Evolutionary conservation across 768 basidiomycete genomes (phyloP).

Genomic region (Boletus patriciae): DNA sequence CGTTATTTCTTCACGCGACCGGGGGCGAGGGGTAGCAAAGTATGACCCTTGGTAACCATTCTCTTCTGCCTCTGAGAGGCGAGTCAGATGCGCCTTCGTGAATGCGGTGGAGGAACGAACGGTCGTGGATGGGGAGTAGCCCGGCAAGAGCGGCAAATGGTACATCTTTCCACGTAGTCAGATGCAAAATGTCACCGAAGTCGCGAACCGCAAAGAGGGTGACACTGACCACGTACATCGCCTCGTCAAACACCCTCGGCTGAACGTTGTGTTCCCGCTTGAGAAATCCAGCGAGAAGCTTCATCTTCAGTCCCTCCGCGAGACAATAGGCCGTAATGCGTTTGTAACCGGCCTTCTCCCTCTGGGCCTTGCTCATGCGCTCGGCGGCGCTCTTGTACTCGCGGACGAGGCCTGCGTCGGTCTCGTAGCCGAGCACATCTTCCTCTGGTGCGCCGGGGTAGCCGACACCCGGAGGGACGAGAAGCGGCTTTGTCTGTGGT

Average conservation of each 20-base stretch:
- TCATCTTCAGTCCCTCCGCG: conserved; percentile 83
- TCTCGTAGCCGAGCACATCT: conserved; percentile 60
- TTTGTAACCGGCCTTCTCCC: conserved; percentile 76
- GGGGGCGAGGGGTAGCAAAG: conserved; percentile 44
- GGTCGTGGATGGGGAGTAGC: conserved; percentile 82
- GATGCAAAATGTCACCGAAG: not conserved
- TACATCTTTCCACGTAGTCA: conserved; percentile 61
- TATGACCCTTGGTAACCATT: conserved; percentile 87
- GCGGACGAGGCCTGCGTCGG: conserved; percentile 56
- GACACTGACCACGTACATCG: conserved; percentile 79
- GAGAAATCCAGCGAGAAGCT: conserved; percentile 77
- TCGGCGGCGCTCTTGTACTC: conserved; percentile 87
- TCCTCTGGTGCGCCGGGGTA: conserved; percentile 38
- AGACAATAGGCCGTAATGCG: conserved; percentile 89
- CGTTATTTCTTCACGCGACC: conserved; percentile 18
- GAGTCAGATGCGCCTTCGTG: conserved; percentile 58
- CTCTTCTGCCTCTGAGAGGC: conserved; percentile 86
- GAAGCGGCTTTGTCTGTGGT: conserved; percentile 78
- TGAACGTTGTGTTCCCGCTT: conserved; percentile 92
- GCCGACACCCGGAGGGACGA: conserved; percentile 16
- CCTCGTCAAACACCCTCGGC: conserved; percentile 89
- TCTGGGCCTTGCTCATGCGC: conserved; percentile 83
- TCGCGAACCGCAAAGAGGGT: not conserved
- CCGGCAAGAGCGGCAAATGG: conserved; percentile 86
- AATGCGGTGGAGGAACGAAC: conserved; percentile 78